phyloP scores from a whole-genome alignment of 2,329 filamentous ascomycete genomes.

The Cordyceps militaris region DNA sequence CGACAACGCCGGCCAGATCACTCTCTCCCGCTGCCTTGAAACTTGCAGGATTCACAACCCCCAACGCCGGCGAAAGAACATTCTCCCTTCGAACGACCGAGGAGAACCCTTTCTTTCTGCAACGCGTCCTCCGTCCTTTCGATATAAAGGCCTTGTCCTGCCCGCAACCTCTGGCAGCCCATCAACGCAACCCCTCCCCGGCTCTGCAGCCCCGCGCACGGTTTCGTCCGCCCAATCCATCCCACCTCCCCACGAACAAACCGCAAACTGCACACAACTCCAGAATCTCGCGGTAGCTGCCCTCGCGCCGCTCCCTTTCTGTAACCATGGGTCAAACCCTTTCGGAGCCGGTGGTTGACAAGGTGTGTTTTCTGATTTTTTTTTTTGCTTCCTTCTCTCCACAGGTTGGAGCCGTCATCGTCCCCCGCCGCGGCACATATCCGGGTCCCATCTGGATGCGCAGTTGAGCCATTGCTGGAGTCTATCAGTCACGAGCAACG shows the following conservation, averaged over 20 bases:
- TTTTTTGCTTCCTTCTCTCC: not conserved
- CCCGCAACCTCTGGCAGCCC: not conserved
- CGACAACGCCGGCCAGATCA: not conserved
- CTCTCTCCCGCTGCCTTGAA: not conserved
- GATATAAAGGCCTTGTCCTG: not conserved
- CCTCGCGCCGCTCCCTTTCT: conserved; percentile 15
- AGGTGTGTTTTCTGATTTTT: conserved; percentile 52
- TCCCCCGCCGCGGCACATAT: not conserved
- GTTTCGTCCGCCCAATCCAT: conserved; percentile 3
- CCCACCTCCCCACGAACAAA: conserved; percentile 8
- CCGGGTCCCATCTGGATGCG: not conserved
- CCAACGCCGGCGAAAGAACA: not conserved
- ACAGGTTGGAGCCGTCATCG: not conserved
- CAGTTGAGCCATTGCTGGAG: not conserved
- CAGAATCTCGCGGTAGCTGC: conserved; percentile 13
- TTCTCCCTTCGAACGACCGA: not conserved
- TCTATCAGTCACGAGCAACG: not conserved
- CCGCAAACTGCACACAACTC: conserved; percentile 8
- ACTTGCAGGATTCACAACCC: not conserved
- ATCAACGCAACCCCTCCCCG: not conserved
- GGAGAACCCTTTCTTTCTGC: not conserved
- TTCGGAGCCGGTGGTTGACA: conserved; percentile 97
- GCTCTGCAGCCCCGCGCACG: conserved; percentile 9
- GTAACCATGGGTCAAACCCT: conserved; percentile 91
- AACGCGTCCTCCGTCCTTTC: not conserved